Conservation (phyloP, 495 filamentous ascomycete species). For the Hyaloscypha variabilis region DNA sequence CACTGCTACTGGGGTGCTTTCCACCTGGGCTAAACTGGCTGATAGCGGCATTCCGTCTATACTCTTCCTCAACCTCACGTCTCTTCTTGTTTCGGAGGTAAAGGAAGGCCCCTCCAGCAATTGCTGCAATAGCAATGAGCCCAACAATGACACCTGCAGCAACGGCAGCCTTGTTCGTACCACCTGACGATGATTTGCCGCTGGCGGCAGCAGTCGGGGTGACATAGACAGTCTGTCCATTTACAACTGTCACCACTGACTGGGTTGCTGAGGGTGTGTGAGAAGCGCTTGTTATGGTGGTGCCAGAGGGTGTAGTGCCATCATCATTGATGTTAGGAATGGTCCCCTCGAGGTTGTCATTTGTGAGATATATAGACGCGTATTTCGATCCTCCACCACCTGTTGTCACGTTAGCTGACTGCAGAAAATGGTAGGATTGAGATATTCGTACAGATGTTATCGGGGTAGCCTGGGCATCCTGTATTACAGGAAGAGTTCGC, state of each 20-base stretch:
- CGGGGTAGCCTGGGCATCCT: conserved; percentile 55
- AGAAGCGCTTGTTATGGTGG: conserved; percentile 7
- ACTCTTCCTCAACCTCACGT: conserved; percentile 76
- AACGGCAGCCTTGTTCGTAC: conserved; percentile 72
- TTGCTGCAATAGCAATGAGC: conserved; percentile 67
- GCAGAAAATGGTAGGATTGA: background rate
- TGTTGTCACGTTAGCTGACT: conserved; percentile 35
- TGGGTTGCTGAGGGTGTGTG: conserved; percentile 6
- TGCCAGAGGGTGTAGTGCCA: conserved; percentile 4
- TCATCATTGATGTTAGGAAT: conserved; percentile 32
- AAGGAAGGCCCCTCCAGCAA: conserved; percentile 71
- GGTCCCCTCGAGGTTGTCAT: background rate
- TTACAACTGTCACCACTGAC: conserved; percentile 32
- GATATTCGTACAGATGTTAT: conserved; percentile 58
- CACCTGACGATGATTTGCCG: conserved; percentile 30
- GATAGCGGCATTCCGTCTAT: conserved; percentile 72
- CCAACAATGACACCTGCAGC: conserved; percentile 89
- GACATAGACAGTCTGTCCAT: conserved; percentile 36
- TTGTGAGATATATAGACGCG: conserved; percentile 20
- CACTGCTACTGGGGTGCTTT: conserved; percentile 56
- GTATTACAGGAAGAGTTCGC: conserved; percentile 55
- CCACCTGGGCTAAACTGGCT: conserved; percentile 61
- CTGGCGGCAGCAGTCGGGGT: conserved; percentile 27
- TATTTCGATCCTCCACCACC: conserved; percentile 54
- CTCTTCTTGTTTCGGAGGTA: conserved; percentile 75